Base-by-base conservation (phyloP, 1,284 basidiomycete genomes). In the Malassezia arunalokei region DNA sequence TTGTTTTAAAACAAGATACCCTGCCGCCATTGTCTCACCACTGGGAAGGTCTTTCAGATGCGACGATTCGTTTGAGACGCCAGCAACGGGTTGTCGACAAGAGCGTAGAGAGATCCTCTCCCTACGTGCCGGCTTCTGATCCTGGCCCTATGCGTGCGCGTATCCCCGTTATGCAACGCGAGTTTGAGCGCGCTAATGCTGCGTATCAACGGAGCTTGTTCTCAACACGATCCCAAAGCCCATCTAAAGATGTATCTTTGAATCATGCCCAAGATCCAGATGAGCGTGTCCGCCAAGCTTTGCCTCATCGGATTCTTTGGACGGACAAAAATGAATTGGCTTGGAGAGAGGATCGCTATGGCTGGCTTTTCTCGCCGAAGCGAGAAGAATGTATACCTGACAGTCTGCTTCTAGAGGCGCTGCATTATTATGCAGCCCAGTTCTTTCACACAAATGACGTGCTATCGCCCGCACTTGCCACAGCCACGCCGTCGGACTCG, bases 351-450 rank as follows among this genome's bases (percentile, higher is more conserved):
- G 31, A 39, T 14, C 33, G 15, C 20, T 49, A 35, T 32, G 52
- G 52, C 35, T 54, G 52, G 52, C 14, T 33, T 3, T 41, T 27
- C 20, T 27, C 32, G 14, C 15, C 32, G 12, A 14, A 17, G 5
- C 24, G 37, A 14, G 46, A 48, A 17, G 24, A 7, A 8, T 39
- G 42, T 9, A 38, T 49, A 6, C 47, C 47, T 14, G 29, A 8
- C 30, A 37, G 32, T 12, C 27, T 39, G 12, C 31, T 49, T 11
- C 9, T 42, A 38, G 28, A 47, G 7, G 40, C 48, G 4, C 32
- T 55, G 39, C 53, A 55, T 39, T 55, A 49, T 32, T 55, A 42
- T 39, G 48, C 35, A 12, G 48, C 43, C 8, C 38, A 43, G 24
- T 50, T 40, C 12, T 55, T 44, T 12, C 14, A 50, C 8, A 32